Evolutionary conservation across 1,139 yeast species (phyloP).

Genomic region (Debaryomyces subglobosus): DNA sequence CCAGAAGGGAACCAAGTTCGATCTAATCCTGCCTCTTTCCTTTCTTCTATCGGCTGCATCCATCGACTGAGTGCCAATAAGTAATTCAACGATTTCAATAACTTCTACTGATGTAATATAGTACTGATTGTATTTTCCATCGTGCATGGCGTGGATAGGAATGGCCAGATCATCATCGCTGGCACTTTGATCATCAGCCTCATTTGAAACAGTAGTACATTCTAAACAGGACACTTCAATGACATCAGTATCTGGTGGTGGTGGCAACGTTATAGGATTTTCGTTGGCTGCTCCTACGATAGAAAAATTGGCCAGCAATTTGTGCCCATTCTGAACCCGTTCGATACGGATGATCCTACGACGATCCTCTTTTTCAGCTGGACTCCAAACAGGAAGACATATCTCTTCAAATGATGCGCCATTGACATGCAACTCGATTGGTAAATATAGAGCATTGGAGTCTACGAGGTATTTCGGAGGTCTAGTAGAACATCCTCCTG

Average conservation of each 20-base stretch:
- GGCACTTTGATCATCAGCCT: slow-evolving; percentile 36
- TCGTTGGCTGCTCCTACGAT: slow-evolving; percentile 57
- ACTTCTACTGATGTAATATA: slow-evolving; percentile 70
- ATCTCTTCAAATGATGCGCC: slow-evolving; percentile 51
- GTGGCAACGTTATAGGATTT: slow-evolving; percentile 42
- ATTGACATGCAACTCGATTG: slow-evolving; percentile 48
- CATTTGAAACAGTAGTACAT: slow-evolving; percentile 40
- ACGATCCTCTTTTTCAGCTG: slow-evolving; percentile 48
- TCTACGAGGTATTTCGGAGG: slow-evolving; percentile 52
- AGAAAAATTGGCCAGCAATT: slow-evolving; percentile 50
- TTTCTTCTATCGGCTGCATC: slow-evolving; percentile 56
- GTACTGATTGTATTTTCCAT: slow-evolving; percentile 36
- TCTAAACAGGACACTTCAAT: slow-evolving; percentile 63
- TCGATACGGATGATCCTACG: slow-evolving; percentile 63
- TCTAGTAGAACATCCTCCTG: slow-evolving; percentile 59
- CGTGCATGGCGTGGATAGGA: slow-evolving; percentile 19
- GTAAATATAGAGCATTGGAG: slow-evolving; percentile 38
- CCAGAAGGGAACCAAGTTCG: slow-evolving; percentile 72
- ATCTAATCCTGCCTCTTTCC: slow-evolving; percentile 65
- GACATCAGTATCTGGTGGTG: slow-evolving; percentile 48
- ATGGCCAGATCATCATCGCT: slow-evolving; percentile 20
- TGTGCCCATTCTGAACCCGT: slow-evolving; percentile 51
- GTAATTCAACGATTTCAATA: slow-evolving; percentile 61
- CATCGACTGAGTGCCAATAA: slow-evolving; percentile 52
- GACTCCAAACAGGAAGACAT: slow-evolving; percentile 55